Evolutionary conservation across 2,329 filamentous ascomycete genomes (phyloP).

Genomic region (Sporothrix euskadiensis): DNA sequence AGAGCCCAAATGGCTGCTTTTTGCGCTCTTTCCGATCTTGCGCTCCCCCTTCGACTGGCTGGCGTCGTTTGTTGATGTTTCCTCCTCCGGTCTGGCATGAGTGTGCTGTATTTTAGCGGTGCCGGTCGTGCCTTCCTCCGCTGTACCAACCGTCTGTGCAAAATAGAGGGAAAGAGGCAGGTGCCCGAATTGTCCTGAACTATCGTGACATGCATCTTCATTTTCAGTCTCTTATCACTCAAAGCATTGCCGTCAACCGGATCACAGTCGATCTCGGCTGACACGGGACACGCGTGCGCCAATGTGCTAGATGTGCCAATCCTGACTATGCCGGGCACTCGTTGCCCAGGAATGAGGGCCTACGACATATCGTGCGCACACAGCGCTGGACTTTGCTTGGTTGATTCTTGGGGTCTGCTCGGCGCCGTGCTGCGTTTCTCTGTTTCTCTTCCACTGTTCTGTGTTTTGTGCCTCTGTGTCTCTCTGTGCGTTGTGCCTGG

Average conservation of each 20-base stretch:
- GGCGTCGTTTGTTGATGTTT: background rate
- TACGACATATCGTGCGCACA: conserved; percentile 6
- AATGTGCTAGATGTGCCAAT: conserved; percentile 3
- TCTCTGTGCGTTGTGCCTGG: background rate
- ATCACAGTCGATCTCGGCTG: background rate
- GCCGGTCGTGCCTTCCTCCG: background rate
- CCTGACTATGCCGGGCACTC: background rate
- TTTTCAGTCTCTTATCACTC: background rate
- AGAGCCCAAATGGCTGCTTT: background rate
- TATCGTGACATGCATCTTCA: conserved; percentile 1
- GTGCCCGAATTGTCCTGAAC: background rate
- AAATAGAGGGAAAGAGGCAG: background rate
- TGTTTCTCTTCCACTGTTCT: background rate
- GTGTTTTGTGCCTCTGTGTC: background rate
- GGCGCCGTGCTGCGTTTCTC: conserved; percentile 6
- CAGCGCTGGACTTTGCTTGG: background rate
- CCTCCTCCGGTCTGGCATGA: background rate
- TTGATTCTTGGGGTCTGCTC: background rate
- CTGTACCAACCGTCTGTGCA: background rate
- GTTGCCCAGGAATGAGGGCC: background rate
- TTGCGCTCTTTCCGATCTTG: background rate
- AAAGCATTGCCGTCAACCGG: background rate
- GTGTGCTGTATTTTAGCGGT: conserved; percentile 1
- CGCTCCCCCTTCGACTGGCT: background rate
- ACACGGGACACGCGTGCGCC: conserved; percentile 4